These are phyloP conservation scores for Serendipita sp. DNA, from an alignment of 1,284 basidiomycete genomes.

Conservation along the genomic window DNA sequence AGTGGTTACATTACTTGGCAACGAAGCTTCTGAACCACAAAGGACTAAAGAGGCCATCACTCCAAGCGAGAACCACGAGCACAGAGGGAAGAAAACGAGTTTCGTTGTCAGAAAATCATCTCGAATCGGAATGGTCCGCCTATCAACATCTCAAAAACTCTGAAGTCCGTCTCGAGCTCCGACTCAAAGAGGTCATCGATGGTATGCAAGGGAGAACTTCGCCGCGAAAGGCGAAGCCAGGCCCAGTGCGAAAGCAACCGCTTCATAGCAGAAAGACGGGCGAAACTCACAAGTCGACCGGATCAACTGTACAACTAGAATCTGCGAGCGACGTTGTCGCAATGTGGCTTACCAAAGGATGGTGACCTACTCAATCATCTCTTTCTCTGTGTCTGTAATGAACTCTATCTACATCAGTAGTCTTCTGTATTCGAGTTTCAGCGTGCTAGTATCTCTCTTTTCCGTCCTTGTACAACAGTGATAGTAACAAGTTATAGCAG, in stretches of 20 bases:
- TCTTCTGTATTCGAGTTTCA: too few species aligned
- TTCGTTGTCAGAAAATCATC: background rate
- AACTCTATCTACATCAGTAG: too few species aligned
- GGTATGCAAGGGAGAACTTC: background rate
- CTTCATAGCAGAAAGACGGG: background rate
- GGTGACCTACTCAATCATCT: background rate
- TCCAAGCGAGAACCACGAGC: background rate
- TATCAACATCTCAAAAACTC: background rate
- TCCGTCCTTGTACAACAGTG: too few species aligned
- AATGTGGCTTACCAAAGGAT: background rate
- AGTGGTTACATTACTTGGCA: slow-evolving; percentile 26
- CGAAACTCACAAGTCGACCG: background rate
- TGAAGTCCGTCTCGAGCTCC: background rate
- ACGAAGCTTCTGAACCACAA: slow-evolving; percentile 20
- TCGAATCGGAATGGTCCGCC: background rate
- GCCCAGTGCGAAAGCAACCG: background rate
- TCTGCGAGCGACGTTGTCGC: background rate
- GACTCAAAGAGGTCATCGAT: background rate
- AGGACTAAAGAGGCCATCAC: slow-evolving; percentile 12
- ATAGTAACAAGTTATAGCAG: slow-evolving; percentile 28
- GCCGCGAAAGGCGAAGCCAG: background rate
- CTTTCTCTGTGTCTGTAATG: background rate
- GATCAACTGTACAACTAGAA: background rate
- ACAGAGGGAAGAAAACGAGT: background rate
- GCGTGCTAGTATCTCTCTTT: background rate